Percentiles rank a stretch among this genome's conserved stretches.
Conservation (phyloP, 768 basidiomycete genomes). For the Favolaschia claudopus region DNA sequence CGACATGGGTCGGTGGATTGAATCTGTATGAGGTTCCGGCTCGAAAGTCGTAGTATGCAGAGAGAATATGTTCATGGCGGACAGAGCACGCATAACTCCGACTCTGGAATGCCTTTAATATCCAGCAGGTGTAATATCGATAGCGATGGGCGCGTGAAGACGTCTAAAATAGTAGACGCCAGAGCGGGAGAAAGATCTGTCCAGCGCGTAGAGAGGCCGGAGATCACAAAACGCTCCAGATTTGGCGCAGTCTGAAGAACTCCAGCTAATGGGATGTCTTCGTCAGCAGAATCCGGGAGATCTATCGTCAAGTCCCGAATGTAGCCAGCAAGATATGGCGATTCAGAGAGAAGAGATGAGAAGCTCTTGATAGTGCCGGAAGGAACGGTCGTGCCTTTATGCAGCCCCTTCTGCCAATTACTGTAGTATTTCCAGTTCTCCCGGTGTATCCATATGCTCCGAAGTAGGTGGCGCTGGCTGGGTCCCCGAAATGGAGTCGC, state of each 20-base stretch:
- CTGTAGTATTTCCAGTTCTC: not conserved
- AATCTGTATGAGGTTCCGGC: not conserved
- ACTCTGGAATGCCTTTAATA: not conserved
- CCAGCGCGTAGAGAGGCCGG: not conserved
- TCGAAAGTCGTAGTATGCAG: not conserved
- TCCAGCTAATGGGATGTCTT: not conserved
- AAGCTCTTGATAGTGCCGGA: not conserved
- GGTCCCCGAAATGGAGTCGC: not conserved
- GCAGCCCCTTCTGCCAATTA: not conserved
- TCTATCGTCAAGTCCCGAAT: conserved; percentile 3
- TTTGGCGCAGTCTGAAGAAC: not conserved
- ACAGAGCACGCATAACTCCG: not conserved
- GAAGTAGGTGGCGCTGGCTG: conserved; percentile 7
- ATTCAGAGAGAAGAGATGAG: not conserved
- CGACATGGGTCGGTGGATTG: not conserved
- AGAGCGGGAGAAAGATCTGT: not conserved
- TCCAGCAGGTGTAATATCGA: conserved; percentile 9
- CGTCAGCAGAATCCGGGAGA: not conserved
- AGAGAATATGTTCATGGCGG: not conserved
- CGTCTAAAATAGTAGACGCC: not conserved
- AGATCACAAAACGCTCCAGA: conserved; percentile 4
- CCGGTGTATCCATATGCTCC: conserved; percentile 7
- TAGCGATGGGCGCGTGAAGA: not conserved
- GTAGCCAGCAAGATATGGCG: conserved; percentile 3
- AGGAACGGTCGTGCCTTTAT: not conserved